Conservation (phyloP, 2,329 filamentous ascomycete species). For the Colletotrichum echinochloae region DNA sequence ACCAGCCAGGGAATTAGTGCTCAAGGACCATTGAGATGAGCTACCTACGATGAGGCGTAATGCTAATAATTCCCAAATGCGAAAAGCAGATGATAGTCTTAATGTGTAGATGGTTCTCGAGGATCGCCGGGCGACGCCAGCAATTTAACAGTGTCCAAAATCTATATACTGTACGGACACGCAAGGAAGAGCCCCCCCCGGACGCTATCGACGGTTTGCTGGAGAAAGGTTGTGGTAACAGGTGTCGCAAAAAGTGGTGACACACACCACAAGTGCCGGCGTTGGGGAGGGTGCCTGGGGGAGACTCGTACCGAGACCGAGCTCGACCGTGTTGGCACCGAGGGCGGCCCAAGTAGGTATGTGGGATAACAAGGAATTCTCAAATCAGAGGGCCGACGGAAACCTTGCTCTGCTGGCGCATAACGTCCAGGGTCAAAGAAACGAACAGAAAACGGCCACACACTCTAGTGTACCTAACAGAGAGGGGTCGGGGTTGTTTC, state of each 20-base stretch:
- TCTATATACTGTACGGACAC: conserved; percentile 6
- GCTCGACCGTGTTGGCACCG: conserved; percentile 9
- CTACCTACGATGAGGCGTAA: neutral
- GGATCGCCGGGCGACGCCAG: conserved; percentile 11
- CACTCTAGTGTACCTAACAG: neutral
- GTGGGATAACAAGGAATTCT: conserved; percentile 1
- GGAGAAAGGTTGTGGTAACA: conserved; percentile 17
- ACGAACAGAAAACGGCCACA: conserved; percentile 22
- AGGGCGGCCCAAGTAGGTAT: neutral
- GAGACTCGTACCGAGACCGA: conserved; percentile 1
- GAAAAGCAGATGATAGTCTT: conserved; percentile 13
- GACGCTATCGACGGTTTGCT: neutral
- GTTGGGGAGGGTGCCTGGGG: neutral
- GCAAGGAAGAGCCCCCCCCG: conserved; percentile 1
- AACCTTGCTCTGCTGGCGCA: conserved; percentile 4
- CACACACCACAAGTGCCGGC: conserved; percentile 17
- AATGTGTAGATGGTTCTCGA: conserved; percentile 4
- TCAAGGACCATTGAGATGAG: neutral
- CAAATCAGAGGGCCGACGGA: neutral
- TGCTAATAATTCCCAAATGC: neutral
- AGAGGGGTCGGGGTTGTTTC: conserved; percentile 33
- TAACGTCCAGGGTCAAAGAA: conserved; percentile 16
- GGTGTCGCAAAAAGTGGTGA: neutral
- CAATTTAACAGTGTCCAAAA: conserved; percentile 6
- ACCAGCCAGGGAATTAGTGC: neutral